Evolutionary conservation across 441 rosid species (phyloP), one percentile per base, ranked within the genome.

Genomic region (Dalechampia spathulata): DNA sequence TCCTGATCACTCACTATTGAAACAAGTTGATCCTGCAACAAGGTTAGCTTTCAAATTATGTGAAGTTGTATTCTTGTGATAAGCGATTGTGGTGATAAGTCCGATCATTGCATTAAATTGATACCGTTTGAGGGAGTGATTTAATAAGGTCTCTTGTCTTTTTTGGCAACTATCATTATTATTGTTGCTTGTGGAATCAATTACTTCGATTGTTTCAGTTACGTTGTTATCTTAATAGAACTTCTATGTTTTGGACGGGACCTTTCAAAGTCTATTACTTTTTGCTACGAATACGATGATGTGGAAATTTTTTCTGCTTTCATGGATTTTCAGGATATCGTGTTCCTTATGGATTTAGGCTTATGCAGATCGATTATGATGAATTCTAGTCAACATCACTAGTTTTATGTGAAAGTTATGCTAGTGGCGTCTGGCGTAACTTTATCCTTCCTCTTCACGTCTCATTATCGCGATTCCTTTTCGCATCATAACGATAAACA

Each of bases 11-110:
- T 65, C 87, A 30, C 69, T 85, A 13, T 70, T 92, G 65, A 84
- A 72, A 62, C 85, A 76, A 52, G 96, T 92, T 69, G 99, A 92
- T 82, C 99, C 97, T 65, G 99, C 82, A 1, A 89, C 96, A 56
- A 79, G 99, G 99, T 85, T 59, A 51, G 75, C 43, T 53, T 19
- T 49, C 49, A 17, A 16, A 16, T 14, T 3, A 42, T 6, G 10
- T 21, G 19, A 3, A 13, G 20, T 10, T n/a, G 16, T 19, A 7
- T 26, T 7, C 7, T 10, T 5, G 0, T 56, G n/a, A 27, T 8
- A 0, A 25, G 30, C 46, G 2, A 19, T 54, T 50, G 12, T 4
- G 10, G 7, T 32, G 44, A 32, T 45, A 21, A 32, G 3, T 46
- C 2, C 23, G 30, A 19, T 32, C 9, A 28, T 19, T 54, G 40